Conservation (phyloP, 768 basidiomycete species). For the Pisolithus orientalis region DNA sequence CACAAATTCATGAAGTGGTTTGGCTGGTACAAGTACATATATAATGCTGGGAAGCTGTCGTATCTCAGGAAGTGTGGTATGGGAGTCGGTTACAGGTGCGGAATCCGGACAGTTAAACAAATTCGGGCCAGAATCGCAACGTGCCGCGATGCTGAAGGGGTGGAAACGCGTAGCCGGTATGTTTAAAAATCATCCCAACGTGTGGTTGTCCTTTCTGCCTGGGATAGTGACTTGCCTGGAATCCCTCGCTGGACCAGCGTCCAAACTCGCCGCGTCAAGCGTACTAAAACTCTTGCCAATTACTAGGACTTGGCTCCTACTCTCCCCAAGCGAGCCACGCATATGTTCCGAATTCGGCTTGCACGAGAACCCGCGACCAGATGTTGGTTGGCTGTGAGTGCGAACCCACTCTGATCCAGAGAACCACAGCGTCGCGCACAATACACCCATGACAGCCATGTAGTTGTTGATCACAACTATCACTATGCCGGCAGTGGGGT, state of each 20-base stretch:
- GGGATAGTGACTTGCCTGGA: neutral
- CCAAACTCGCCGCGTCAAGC: neutral
- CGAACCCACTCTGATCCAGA: conserved; percentile 2
- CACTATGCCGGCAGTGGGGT: neutral
- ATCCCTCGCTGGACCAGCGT: neutral
- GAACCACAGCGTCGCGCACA: conserved; percentile 32
- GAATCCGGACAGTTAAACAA: no score
- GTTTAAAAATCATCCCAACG: no score
- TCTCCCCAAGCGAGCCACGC: neutral
- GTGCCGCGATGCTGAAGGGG: no score
- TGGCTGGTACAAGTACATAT: conserved; percentile 20
- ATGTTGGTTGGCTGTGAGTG: neutral
- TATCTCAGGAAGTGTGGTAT: no score
- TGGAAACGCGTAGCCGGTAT: no score
- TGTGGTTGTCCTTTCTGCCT: no score
- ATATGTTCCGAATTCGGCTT: neutral
- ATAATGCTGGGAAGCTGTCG: no score
- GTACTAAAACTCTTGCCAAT: neutral
- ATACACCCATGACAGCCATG: conserved; percentile 29
- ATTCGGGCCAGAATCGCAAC: no score
- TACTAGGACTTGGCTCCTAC: neutral
- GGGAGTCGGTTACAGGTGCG: no score
- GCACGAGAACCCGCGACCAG: neutral
- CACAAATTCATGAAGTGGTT: no score
- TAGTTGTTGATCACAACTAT: conserved; percentile 18